Conservation (phyloP, 1,139 yeast species). For the Saccharomyces hybrid region DNA sequence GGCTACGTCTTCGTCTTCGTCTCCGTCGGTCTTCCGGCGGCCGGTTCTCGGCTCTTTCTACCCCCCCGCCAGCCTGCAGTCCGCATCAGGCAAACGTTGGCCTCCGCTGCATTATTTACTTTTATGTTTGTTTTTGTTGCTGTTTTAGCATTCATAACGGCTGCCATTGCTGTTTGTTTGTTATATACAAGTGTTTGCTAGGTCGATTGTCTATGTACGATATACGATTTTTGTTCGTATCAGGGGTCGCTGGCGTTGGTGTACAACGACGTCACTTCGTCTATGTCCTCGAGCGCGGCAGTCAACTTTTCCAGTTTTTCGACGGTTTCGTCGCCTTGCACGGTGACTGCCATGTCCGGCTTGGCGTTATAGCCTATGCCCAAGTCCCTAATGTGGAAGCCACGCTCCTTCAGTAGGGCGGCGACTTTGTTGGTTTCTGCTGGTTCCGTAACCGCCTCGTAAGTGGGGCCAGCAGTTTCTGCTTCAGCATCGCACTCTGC, state of each 20-base stretch:
- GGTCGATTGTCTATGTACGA: neutral
- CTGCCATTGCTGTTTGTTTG: neutral
- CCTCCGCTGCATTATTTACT: neutral
- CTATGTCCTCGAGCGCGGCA: slow-evolving; percentile 42
- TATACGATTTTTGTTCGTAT: slow-evolving; percentile 34
- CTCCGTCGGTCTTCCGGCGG: neutral
- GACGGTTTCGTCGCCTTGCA: slow-evolving; percentile 46
- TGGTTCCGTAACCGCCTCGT: slow-evolving; percentile 50
- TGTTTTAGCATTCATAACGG: slow-evolving; percentile 1
- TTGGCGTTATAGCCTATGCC: slow-evolving; percentile 63
- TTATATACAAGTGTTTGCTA: neutral
- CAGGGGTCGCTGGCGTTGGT: slow-evolving; percentile 64
- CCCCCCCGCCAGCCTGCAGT: neutral
- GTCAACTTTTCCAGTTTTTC: slow-evolving; percentile 50
- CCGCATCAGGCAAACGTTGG: neutral
- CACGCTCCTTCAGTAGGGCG: slow-evolving; percentile 44
- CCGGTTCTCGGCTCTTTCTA: neutral
- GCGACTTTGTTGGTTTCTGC: slow-evolving; percentile 56
- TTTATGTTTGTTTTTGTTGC: neutral
- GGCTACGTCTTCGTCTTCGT: neutral
- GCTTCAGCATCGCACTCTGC: slow-evolving; percentile 15
- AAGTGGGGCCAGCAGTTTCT: slow-evolving; percentile 11
- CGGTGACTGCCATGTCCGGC: slow-evolving; percentile 50
- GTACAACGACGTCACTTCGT: slow-evolving; percentile 47
- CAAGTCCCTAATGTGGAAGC: slow-evolving; percentile 60